Percentiles rank a stretch among this genome's conserved stretches.
Evolutionary conservation across 129 eudicot species (phyloP).

Genomic region (Heracleum sosnowskyi): DNA sequence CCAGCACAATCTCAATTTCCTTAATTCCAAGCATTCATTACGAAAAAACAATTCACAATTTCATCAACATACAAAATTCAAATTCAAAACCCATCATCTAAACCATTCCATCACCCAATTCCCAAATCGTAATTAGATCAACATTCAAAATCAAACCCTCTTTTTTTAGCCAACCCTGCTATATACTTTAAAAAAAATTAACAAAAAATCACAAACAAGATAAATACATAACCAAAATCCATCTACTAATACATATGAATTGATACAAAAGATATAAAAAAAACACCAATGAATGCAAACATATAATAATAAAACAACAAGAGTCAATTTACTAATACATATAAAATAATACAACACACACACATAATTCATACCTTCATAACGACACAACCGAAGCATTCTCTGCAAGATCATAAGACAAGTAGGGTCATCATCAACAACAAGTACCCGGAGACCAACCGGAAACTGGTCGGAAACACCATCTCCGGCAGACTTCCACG

Average conservation of each 20-base stretch:
- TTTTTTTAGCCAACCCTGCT: background rate
- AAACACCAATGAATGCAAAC: background rate
- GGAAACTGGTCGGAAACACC: constrained; percentile 67
- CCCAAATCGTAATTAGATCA: background rate
- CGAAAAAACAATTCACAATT: background rate
- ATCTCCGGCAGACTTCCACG: constrained; percentile 45
- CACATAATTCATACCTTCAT: constrained; percentile 42
- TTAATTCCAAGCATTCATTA: background rate
- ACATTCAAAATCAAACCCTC: background rate
- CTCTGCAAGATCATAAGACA: constrained; percentile 63
- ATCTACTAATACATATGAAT: background rate
- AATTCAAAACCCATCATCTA: background rate
- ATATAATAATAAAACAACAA: background rate
- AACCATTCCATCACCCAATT: background rate
- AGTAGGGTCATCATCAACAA: constrained; percentile 90
- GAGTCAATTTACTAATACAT: background rate
- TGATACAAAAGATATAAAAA: no score
- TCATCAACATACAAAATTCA: background rate
- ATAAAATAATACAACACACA: background rate
- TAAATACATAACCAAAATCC: background rate
- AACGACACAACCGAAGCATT: constrained; percentile 60
- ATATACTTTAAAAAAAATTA: background rate
- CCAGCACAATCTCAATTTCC: background rate
- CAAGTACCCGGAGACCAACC: constrained; percentile 82
- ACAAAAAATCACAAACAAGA: background rate